phyloP scores from a whole-genome alignment of 345 rosid species.

The Citrus reticulata region DNA sequence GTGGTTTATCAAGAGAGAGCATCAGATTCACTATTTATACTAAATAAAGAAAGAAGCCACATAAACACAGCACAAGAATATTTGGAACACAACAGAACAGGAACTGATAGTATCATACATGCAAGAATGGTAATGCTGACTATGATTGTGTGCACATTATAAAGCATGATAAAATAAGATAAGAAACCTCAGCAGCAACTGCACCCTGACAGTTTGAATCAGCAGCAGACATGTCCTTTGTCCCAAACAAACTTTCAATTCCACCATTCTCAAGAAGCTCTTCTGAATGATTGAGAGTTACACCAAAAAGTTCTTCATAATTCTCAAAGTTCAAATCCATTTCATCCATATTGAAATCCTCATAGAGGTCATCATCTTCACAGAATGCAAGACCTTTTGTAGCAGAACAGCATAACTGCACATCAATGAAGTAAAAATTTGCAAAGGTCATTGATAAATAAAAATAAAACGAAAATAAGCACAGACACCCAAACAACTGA shows the following conservation, averaged over 20 bases:
- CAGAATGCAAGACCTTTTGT: constrained; percentile 37
- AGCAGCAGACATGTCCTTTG: constrained; percentile 49
- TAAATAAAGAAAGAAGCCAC: neutral
- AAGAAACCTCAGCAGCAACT: constrained; percentile 58
- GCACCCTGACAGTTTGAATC: constrained; percentile 59
- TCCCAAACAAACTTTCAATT: constrained; percentile 73
- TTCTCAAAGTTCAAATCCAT: constrained; percentile 80
- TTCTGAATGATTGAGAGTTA: constrained; percentile 66
- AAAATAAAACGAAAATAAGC: constrained; percentile 4
- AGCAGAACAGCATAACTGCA: constrained; percentile 47
- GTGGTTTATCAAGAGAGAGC: neutral
- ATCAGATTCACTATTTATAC: neutral
- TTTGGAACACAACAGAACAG: neutral
- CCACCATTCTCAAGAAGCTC: constrained; percentile 85
- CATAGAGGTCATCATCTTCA: constrained; percentile 58
- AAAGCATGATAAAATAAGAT: constrained; percentile 23
- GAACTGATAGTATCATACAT: neutral
- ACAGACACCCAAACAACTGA: neutral
- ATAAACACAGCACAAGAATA: neutral
- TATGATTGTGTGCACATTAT: constrained; percentile 2
- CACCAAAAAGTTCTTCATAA: constrained; percentile 95
- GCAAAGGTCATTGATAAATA: constrained; percentile 1
- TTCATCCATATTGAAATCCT: constrained; percentile 73
- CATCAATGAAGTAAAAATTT: constrained; percentile 10
- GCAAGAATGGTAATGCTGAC: neutral